Conservation (phyloP, 495 filamentous ascomycete species). For the Hypomontagnella submonticulosa region DNA sequence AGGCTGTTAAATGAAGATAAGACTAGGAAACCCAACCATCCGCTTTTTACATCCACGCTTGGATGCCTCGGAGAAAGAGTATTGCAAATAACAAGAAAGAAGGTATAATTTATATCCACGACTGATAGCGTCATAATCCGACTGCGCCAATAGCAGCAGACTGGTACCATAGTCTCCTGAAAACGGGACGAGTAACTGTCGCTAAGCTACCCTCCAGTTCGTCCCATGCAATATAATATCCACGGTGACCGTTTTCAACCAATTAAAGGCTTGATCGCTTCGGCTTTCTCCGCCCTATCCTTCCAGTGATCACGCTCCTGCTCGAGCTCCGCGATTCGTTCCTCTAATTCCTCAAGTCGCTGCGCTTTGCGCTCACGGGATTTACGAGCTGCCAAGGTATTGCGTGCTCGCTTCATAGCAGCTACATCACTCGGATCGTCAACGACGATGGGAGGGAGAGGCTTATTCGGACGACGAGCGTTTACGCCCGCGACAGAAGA, state of each 20-base stretch:
- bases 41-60: slow-evolving; percentile 27
- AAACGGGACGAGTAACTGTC: slow-evolving; percentile 23
- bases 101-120: slow-evolving; percentile 39
- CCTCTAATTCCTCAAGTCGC: slow-evolving; percentile 71
- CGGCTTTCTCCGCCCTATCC: slow-evolving; percentile 40
- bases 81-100: slow-evolving; percentile 41
- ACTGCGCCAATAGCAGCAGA: slow-evolving; percentile 45
- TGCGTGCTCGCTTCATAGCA: slow-evolving; percentile 92
- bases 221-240: slow-evolving; percentile 28
- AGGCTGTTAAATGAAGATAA: slow-evolving; percentile 15
- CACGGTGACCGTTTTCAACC: slow-evolving; percentile 31
- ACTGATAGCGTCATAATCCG: slow-evolving; percentile 48
- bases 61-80: slow-evolving; percentile 1
- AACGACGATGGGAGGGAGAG: slow-evolving; percentile 79
- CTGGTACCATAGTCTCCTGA: slow-evolving; percentile 50
- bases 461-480: slow-evolving; percentile 77
- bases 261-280: slow-evolving; percentile 53
- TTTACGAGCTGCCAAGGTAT: slow-evolving; percentile 95
- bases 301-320: slow-evolving; percentile 70
- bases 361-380: slow-evolving; percentile 85
- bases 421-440: slow-evolving; percentile 76
- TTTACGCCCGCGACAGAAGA: slow-evolving; percentile 77
- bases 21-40: slow-evolving; percentile 18
- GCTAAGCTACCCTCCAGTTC: slow-evolving; percentile 40
- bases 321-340: slow-evolving; percentile 59